Evolutionary conservation across 1,139 yeast genomes (phyloP).

Genomic region (Candida sojae): DNA sequence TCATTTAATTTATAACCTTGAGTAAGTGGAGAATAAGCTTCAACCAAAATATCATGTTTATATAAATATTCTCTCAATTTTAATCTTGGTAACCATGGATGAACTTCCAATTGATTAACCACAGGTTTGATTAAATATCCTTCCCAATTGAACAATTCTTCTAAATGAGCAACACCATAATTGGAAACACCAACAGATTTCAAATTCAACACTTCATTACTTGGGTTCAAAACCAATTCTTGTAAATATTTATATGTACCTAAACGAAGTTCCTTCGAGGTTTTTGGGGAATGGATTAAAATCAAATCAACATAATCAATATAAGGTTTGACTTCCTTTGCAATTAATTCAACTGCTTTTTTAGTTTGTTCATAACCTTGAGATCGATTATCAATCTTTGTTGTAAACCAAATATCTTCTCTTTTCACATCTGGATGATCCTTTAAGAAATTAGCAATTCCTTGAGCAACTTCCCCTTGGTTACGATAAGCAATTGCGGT

Average conservation of each 20-base stretch:
- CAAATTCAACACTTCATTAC: slow-evolving; percentile 28
- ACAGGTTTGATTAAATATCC: slow-evolving; percentile 40
- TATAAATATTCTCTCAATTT: slow-evolving; percentile 39
- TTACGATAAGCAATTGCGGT: slow-evolving; percentile 52
- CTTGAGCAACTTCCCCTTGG: slow-evolving; percentile 44
- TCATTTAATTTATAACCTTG: slow-evolving; percentile 58
- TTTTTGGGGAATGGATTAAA: slow-evolving; percentile 37
- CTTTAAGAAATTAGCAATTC: slow-evolving; percentile 42
- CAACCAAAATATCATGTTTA: slow-evolving; percentile 47
- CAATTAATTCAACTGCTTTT: slow-evolving; percentile 46
- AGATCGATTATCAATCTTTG: slow-evolving; percentile 63
- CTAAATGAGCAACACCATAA: slow-evolving; percentile 35
- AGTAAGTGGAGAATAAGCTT: slow-evolving; percentile 74
- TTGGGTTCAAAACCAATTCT: slow-evolving; percentile 31
- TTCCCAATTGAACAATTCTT: slow-evolving; percentile 37
- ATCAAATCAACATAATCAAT: slow-evolving; percentile 51
- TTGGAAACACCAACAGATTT: slow-evolving; percentile 48
- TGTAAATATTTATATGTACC: slow-evolving; percentile 45
- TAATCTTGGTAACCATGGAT: slow-evolving; percentile 46
- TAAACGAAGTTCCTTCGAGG: slow-evolving; percentile 30
- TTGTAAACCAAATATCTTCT: slow-evolving; percentile 42
- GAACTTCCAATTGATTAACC: slow-evolving; percentile 47
- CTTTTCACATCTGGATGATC: slow-evolving; percentile 35
- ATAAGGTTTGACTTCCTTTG: slow-evolving; percentile 29
- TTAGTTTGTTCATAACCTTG: slow-evolving; percentile 63